Conservation (phyloP, 257 asterid species). For the Gentiana straminea region DNA sequence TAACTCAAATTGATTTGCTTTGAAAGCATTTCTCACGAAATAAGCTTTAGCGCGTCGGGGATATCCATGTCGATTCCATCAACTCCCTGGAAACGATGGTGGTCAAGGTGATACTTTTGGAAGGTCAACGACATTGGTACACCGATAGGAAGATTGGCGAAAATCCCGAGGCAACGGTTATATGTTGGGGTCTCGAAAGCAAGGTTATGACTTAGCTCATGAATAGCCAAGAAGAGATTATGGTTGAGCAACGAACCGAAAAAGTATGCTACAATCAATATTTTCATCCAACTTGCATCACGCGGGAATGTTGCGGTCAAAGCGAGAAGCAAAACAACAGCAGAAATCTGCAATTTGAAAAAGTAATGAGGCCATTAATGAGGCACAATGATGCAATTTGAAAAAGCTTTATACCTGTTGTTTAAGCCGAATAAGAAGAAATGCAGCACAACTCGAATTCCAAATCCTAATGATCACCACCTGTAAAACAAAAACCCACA, state of each 20-base stretch:
- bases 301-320: constrained; percentile 68
- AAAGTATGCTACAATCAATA: constrained; percentile 54
- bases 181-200: constrained; percentile 77
- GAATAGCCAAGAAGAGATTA: constrained; percentile 92
- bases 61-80: constrained; percentile 90
- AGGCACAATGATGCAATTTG: too few species aligned
- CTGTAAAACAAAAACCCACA: too few species aligned
- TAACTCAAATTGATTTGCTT: constrained; percentile 79
- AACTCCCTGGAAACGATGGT: constrained; percentile 91
- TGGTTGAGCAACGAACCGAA: constrained; percentile 94
- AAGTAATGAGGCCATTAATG: background rate
- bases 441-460: too few species aligned
- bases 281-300: constrained; percentile 57
- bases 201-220: constrained; percentile 90
- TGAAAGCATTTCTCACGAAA: constrained; percentile 33
- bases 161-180: constrained; percentile 89
- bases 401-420: too few species aligned
- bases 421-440: too few species aligned
- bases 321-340: constrained; percentile 74
- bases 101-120: constrained; percentile 96
- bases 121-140: constrained; percentile 95
- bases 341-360: constrained; percentile 41
- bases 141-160: constrained; percentile 89
- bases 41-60: constrained; percentile 59
- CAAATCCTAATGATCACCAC: too few species aligned